Evolutionary conservation across 352 stramenopile genomes (phyloP).

Genomic region (Phytophthora sojae): DNA sequence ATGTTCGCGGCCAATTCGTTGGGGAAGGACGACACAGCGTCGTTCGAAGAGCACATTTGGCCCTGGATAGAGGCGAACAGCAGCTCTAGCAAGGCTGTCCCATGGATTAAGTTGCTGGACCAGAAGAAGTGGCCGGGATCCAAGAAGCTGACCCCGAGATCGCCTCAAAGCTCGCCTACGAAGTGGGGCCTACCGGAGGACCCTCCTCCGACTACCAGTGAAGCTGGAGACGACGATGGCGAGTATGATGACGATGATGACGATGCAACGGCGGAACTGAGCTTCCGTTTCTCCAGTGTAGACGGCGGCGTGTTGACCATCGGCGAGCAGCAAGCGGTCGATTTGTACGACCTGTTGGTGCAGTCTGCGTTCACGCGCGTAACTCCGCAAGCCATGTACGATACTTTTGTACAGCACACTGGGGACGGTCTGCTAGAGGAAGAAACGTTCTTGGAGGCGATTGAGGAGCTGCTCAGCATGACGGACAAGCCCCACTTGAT

Average conservation of each 20-base stretch:
- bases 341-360: slow-evolving; percentile 70
- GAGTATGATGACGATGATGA: slow-evolving; percentile 31
- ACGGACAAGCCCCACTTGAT: slow-evolving; percentile 75
- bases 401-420: slow-evolving; percentile 89
- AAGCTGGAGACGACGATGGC: slow-evolving; percentile 32
- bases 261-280: slow-evolving; percentile 39
- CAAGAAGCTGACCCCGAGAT: slow-evolving; percentile 47
- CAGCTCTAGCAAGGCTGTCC: slow-evolving; percentile 45
- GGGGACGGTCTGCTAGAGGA: slow-evolving; percentile 84
- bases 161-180: slow-evolving; percentile 25
- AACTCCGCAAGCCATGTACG: slow-evolving; percentile 79
- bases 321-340: slow-evolving; percentile 60
- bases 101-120: slow-evolving; percentile 80
- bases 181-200: slow-evolving; percentile 41
- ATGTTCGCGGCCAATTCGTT: slow-evolving; percentile 60
- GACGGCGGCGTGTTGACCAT: slow-evolving; percentile 70
- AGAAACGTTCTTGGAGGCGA: slow-evolving; percentile 81
- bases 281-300: slow-evolving; percentile 75
- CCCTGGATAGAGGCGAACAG: slow-evolving; percentile 70
- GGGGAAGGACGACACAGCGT: slow-evolving; percentile 38
- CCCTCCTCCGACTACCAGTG: slow-evolving; percentile 7
- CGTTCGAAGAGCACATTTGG: slow-evolving; percentile 59
- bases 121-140: slow-evolving; percentile 71
- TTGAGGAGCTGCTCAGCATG: slow-evolving; percentile 85
- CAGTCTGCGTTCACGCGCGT: slow-evolving; percentile 81